Evolutionary conservation across 176 grass and related monocot genomes (phyloP).

Genomic region (Cocos nucifera): DNA sequence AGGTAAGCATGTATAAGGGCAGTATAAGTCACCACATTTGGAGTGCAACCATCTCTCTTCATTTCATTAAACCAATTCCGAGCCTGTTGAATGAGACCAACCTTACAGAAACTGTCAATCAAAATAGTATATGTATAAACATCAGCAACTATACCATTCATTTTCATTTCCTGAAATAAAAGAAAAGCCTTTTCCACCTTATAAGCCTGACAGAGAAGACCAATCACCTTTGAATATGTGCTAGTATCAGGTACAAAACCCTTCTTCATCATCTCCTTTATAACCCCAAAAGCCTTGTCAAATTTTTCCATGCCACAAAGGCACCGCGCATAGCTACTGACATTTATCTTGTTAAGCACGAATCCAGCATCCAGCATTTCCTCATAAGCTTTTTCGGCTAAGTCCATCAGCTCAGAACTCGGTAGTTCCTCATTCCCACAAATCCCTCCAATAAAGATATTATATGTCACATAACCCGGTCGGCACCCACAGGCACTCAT

Average conservation of each 20-base stretch:
- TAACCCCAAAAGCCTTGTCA: conserved; percentile 83
- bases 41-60: conserved; percentile 48
- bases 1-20: conserved; percentile 89
- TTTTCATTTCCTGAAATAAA: conserved; percentile 96
- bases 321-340: conserved; percentile 62
- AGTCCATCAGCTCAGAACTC: conserved; percentile 39
- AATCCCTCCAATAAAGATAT: conserved; percentile 93
- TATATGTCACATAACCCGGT: conserved; percentile 79
- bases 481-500: conserved; percentile 59
- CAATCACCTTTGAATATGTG: conserved; percentile 76
- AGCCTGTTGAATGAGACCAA: conserved; percentile 69
- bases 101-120: conserved; percentile 95
- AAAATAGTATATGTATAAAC: conserved; percentile 95
- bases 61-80: conserved; percentile 74
- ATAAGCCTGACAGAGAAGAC: conserved; percentile 54
- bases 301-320: conserved; percentile 70
- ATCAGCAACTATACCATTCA: conserved; percentile 53
- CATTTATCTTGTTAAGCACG: conserved; percentile 90
- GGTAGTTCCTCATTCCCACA: conserved; percentile 55
- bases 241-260: conserved; percentile 82
- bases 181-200: conserved; percentile 72
- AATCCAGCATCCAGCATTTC: conserved; percentile 69
- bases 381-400: conserved; percentile 77
- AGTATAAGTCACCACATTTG: conserved; percentile 89
- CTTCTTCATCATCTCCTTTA: conserved; percentile 82